These are phyloP conservation scores for Proliferodiscus dingleyae DNA, from an alignment of 2,329 filamentous ascomycete genomes.

Conservation along the genomic window DNA sequence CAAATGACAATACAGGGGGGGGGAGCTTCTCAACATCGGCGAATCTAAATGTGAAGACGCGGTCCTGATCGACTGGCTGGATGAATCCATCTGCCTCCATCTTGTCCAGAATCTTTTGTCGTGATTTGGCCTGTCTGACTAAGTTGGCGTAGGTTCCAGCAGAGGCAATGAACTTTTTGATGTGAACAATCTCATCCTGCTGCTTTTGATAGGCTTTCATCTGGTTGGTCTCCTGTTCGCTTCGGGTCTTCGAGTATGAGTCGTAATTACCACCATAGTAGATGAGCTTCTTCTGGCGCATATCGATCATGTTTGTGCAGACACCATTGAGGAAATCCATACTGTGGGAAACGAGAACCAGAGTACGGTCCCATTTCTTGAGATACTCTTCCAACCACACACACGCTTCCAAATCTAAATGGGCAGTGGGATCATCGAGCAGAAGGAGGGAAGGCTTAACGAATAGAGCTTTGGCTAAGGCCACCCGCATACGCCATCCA, in stretches of 20 bases:
- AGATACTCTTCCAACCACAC: constrained; percentile 99
- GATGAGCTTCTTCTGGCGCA: constrained; percentile 80
- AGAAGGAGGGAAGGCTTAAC: constrained; percentile 94
- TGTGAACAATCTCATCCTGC: constrained; percentile 97
- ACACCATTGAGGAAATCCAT: constrained; percentile 99
- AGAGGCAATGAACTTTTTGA: constrained; percentile 99
- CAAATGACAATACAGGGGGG: constrained; percentile 91
- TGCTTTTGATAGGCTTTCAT: constrained; percentile 99
- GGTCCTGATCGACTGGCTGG: constrained; percentile 78
- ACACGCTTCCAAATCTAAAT: constrained; percentile 98
- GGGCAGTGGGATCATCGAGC: constrained; percentile 96
- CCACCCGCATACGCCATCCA: constrained; percentile 99
- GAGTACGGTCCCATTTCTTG: constrained; percentile 98
- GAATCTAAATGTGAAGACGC: constrained; percentile 95
- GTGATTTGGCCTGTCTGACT: constrained; percentile 96
- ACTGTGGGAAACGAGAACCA: constrained; percentile 94
- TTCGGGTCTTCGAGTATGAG: constrained; percentile 89
- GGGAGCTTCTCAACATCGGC: constrained; percentile 99
- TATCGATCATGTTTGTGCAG: constrained; percentile 97
- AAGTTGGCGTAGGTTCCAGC: constrained; percentile 99
- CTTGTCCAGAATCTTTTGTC: constrained; percentile 99
- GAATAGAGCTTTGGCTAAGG: constrained; percentile 94
- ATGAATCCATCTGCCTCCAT: constrained; percentile 99
- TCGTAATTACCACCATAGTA: constrained; percentile 99
- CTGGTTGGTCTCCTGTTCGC: constrained; percentile 95